These are phyloP conservation scores for Dryadomyces quercivorus DNA, from an alignment of 2,329 filamentous ascomycete species.

Conservation along the genomic window DNA sequence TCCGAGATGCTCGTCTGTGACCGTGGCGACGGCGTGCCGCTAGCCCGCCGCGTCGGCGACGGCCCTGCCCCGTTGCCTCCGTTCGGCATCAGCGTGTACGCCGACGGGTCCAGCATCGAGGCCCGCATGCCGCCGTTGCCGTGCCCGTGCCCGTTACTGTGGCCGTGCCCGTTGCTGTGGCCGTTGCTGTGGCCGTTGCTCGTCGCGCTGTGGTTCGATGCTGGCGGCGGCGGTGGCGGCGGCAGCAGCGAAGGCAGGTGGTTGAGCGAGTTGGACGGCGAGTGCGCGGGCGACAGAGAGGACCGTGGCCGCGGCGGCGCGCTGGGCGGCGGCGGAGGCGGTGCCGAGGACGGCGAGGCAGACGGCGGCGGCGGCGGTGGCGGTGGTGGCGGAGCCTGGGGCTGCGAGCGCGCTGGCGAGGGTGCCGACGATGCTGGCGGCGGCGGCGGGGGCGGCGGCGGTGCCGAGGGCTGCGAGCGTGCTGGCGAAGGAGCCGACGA, in stretches of 20 bases:
- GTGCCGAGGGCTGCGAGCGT: slow-evolving; percentile 20
- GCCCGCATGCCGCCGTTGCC: slow-evolving; percentile 31
- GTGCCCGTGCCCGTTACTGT: slow-evolving; percentile 16
- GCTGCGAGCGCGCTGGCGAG: slow-evolving; percentile 17
- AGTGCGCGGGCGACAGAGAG: slow-evolving; percentile 6
- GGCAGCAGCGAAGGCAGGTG: slow-evolving; percentile 8
- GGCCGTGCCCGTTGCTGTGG: slow-evolving; percentile 15
- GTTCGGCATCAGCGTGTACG: slow-evolving; percentile 61
- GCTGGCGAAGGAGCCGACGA: slow-evolving; percentile 14
- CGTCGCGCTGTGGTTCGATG: slow-evolving; percentile 3
- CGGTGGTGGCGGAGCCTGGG: slow-evolving; percentile 19
- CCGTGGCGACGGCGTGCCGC: slow-evolving; percentile 13
- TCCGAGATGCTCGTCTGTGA: slow-evolving; percentile 15
- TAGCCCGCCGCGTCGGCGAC: slow-evolving; percentile 26
- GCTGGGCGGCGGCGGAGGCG: slow-evolving; percentile 22
- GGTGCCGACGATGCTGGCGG: slow-evolving; percentile 20
- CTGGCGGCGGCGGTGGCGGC: slow-evolving; percentile 20
- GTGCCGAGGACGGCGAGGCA: slow-evolving; percentile 21
- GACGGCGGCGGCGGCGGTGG: slow-evolving; percentile 18
- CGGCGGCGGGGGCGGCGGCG: slow-evolving; percentile 23
- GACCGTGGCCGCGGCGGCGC: slow-evolving; percentile 19
- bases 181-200: slow-evolving; percentile 24
- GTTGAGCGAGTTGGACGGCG: slow-evolving; percentile 18
- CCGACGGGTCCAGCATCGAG: slow-evolving; percentile 60
- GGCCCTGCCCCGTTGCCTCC: slow-evolving; percentile 28